Evolutionary conservation across 192 early-diverging fungal species (phyloP).

Genomic region (Backusella psychrophila): DNA sequence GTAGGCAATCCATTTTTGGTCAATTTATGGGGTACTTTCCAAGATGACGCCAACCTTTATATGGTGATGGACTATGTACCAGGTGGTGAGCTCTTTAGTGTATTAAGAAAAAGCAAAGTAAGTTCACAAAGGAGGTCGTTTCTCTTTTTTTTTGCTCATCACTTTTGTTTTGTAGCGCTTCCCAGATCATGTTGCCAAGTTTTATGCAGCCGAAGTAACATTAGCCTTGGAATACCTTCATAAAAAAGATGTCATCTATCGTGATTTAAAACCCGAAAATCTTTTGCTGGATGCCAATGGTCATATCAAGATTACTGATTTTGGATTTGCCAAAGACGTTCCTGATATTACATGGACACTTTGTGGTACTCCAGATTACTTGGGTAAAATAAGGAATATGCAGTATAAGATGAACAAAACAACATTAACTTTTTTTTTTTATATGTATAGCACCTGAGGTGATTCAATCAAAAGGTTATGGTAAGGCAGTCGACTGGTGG

Average conservation of each 20-base stretch:
- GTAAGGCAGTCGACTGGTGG: slow-evolving; percentile 93
- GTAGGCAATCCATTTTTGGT: slow-evolving; percentile 88
- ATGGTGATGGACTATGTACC: slow-evolving; percentile 96
- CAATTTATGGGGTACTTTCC: slow-evolving; percentile 88
- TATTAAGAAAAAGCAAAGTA: slow-evolving; percentile 77
- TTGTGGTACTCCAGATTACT: slow-evolving; percentile 77
- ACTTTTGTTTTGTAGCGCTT: slow-evolving; percentile 47
- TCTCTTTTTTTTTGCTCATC: too few species aligned
- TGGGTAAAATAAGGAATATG: slow-evolving; percentile 31
- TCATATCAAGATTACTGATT: slow-evolving; percentile 82
- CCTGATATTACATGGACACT: slow-evolving; percentile 83
- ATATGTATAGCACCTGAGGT: slow-evolving; percentile 76
- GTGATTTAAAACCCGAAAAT: slow-evolving; percentile 83
- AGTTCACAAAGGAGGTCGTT: not conserved
- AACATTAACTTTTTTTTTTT: not conserved
- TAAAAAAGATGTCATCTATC: slow-evolving; percentile 69
- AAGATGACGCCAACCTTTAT: slow-evolving; percentile 90
- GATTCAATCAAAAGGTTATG: slow-evolving; percentile 89
- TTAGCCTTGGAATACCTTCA: slow-evolving; percentile 77
- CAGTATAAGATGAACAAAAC: slow-evolving; percentile 43
- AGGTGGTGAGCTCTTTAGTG: slow-evolving; percentile 89
- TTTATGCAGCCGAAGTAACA: slow-evolving; percentile 73
- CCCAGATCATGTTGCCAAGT: slow-evolving; percentile 65
- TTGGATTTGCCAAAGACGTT: slow-evolving; percentile 84
- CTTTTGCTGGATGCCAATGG: slow-evolving; percentile 72